Percentiles rank a stretch among this genome's conserved stretches.
These are phyloP conservation scores for Sarocladiaceae sp. DNA, from an alignment of 2,329 filamentous ascomycete genomes.

Conservation along the genomic window DNA sequence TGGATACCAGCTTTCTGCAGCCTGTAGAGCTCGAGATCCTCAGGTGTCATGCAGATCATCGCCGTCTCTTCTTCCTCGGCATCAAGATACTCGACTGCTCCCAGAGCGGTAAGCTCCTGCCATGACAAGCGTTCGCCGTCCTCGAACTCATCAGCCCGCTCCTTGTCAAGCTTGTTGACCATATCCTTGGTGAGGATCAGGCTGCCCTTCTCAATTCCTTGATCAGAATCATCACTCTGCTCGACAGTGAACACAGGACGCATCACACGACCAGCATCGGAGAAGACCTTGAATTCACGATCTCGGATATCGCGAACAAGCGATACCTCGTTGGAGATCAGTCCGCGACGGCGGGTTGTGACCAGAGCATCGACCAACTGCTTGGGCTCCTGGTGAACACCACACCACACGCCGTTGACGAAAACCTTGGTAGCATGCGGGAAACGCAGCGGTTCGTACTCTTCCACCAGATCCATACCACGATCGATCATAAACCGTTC, in stretches of 20 bases:
- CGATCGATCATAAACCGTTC: slow-evolving; percentile 93
- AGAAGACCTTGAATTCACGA: slow-evolving; percentile 97
- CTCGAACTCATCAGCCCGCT: slow-evolving; percentile 62
- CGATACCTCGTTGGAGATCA: slow-evolving; percentile 88
- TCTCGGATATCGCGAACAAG: slow-evolving; percentile 95
- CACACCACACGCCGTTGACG: slow-evolving; percentile 97
- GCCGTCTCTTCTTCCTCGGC: slow-evolving; percentile 97
- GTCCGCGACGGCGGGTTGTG: slow-evolving; percentile 72
- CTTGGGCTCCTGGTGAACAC: slow-evolving; percentile 84
- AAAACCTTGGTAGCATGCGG: slow-evolving; percentile 97
- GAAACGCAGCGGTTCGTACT: slow-evolving; percentile 83
- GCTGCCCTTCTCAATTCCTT: slow-evolving; percentile 54
- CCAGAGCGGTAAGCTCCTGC: slow-evolving; percentile 77
- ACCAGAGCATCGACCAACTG: slow-evolving; percentile 77
- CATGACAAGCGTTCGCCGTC: slow-evolving; percentile 68
- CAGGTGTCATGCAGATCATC: slow-evolving; percentile 99
- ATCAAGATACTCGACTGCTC: slow-evolving; percentile 93
- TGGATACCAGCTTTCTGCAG: slow-evolving; percentile 47
- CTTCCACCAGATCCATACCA: slow-evolving; percentile 94
- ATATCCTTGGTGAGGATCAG: slow-evolving; percentile 83
- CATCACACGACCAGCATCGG: slow-evolving; percentile 92
- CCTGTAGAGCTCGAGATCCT: slow-evolving; percentile 80
- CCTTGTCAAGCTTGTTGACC: slow-evolving; percentile 67
- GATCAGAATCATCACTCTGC: slow-evolving; percentile 73
- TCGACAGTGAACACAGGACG: slow-evolving; percentile 91